These are phyloP conservation scores for Pichia sp. DNA, from an alignment of 1,139 yeast species.

Conservation along the genomic window DNA sequence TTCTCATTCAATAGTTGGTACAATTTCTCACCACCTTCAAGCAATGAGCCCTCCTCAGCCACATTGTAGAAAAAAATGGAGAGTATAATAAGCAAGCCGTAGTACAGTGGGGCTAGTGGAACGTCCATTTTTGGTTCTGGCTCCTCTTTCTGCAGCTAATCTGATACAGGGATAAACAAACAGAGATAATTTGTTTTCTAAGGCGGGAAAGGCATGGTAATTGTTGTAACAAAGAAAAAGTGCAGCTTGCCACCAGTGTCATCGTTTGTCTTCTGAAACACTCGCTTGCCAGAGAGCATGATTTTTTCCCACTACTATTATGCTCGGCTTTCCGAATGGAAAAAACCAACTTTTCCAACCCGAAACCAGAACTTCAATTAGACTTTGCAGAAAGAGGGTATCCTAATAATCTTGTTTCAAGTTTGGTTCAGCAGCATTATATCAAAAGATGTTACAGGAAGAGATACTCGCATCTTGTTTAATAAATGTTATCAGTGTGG, in stretches of 20 bases:
- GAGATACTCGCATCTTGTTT: neutral
- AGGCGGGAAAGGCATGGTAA: neutral
- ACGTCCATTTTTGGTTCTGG: neutral
- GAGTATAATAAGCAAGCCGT: slow-evolving; percentile 1
- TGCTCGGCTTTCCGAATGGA: neutral
- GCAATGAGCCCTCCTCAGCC: slow-evolving; percentile 3
- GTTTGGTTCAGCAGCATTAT: neutral
- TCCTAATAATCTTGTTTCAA: neutral
- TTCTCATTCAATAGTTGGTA: neutral
- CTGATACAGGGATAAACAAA: neutral
- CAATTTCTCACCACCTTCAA: slow-evolving; percentile 7
- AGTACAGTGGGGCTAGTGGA: slow-evolving; percentile 1
- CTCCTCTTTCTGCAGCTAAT: neutral
- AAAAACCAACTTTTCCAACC: neutral
- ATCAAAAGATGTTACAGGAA: neutral
- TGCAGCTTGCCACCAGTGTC: neutral
- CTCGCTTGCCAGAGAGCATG: neutral
- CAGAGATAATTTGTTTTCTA: neutral
- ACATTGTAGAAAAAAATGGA: slow-evolving; percentile 8
- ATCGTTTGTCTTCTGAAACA: neutral
- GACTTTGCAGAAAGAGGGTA: neutral
- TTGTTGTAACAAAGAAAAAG: neutral
- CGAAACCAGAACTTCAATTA: neutral
- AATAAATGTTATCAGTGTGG: neutral
- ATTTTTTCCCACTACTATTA: neutral